Conservation (phyloP, 2,329 filamentous ascomycete genomes). For the Leptographium flavum region DNA sequence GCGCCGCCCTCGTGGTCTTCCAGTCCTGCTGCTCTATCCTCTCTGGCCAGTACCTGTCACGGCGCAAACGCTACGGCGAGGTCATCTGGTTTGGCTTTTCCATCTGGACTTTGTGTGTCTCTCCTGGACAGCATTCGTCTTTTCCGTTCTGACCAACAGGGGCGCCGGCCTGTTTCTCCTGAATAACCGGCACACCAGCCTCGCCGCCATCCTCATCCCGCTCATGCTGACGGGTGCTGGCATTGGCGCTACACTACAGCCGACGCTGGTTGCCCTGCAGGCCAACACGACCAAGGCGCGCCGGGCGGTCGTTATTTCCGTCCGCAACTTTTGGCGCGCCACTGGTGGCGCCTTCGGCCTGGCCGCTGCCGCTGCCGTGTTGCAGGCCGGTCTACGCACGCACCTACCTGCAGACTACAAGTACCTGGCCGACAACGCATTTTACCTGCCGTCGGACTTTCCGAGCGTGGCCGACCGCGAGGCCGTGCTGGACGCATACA, state of each 20-base stretch:
- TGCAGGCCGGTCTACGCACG: conserved; percentile 15
- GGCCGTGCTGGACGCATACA: conserved; percentile 12
- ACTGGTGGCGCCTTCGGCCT: conserved; percentile 22
- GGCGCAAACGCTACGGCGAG: conserved; percentile 15
- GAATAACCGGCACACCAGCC: conserved; percentile 13
- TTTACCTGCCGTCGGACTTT: conserved; percentile 16
- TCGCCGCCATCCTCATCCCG: conserved; percentile 15
- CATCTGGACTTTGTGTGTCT: conserved; percentile 15
- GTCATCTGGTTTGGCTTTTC: conserved; percentile 18
- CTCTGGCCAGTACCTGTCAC: conserved; percentile 17
- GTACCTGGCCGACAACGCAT: conserved; percentile 15
- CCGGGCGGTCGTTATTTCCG: conserved; percentile 22
- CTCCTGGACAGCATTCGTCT: not conserved
- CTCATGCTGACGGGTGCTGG: conserved; percentile 21
- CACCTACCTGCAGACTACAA: conserved; percentile 6
- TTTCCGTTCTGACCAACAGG: not conserved
- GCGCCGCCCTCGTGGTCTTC: conserved; percentile 16
- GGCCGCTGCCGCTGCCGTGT: conserved; percentile 17
- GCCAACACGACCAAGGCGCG: conserved; percentile 21
- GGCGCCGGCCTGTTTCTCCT: conserved; percentile 18
- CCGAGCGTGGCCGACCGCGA: conserved; percentile 2
- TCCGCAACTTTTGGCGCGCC: conserved; percentile 24
- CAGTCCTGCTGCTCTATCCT: conserved; percentile 16
- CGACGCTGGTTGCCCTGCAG: conserved; percentile 22
- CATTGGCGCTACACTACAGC: conserved; percentile 21